Evolutionary conservation across 371 early-diverging fungal species (phyloP).

Genomic region (Rhizopus stolonifer): DNA sequence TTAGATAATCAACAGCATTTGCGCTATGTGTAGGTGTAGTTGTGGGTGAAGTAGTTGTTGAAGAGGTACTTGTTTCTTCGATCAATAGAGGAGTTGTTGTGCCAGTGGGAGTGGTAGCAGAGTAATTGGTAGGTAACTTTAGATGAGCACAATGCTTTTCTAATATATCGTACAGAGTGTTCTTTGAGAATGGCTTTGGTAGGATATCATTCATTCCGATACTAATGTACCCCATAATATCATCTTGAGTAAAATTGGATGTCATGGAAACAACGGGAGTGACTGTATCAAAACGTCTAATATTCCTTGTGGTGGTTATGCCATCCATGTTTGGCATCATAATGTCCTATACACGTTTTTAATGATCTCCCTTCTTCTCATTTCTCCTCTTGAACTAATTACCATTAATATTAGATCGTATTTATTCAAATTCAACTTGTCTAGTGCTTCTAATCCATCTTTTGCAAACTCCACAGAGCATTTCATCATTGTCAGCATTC

Average conservation of each 20-base stretch:
- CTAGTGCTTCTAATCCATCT: constrained; percentile 74
- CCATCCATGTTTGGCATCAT: constrained; percentile 80
- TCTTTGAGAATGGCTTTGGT: constrained; percentile 74
- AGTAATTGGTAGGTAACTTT: constrained; percentile 23
- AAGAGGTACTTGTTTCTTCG: constrained; percentile 1
- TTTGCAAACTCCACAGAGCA: constrained; percentile 72
- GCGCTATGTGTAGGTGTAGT: constrained; percentile 1
- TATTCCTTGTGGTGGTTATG: constrained; percentile 67
- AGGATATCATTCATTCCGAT: constrained; percentile 84
- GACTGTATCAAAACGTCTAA: constrained; percentile 70
- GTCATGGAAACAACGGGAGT: constrained; percentile 86
- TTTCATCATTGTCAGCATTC: constrained; percentile 65
- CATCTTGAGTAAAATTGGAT: constrained; percentile 65
- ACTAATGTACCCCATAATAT: constrained; percentile 68
- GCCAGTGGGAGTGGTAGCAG: constrained; percentile 18
- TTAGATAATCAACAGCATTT: neutral
- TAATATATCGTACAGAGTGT: constrained; percentile 52
- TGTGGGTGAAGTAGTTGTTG: constrained; percentile 2
- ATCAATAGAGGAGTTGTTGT: neutral
- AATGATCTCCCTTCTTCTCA: neutral
- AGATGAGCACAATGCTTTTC: constrained; percentile 67
- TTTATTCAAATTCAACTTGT: constrained; percentile 60
- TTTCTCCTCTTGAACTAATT: constrained; percentile 8
- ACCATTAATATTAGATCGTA: constrained; percentile 83
- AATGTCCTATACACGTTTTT: constrained; percentile 67